phyloP scores from a whole-genome alignment of 2,329 filamentous ascomycete genomes.

The Colletotrichum theobromicola region DNA sequence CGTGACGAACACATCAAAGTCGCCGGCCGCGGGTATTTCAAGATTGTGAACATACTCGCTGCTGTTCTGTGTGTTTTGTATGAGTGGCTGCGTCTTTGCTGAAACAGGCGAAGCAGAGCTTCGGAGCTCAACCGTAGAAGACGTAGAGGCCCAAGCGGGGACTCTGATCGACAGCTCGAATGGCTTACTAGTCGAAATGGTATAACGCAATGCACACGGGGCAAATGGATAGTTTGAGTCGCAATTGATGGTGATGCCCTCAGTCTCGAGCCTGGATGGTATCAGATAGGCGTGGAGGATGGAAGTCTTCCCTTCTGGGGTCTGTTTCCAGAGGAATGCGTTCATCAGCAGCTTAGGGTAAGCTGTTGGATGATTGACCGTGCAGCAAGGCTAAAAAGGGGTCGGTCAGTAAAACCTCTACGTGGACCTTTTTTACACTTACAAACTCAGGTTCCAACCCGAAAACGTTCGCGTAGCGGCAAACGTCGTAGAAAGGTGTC shows the following conservation, averaged over 20 bases:
- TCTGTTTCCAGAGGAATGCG: neutral
- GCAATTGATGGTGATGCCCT: slow-evolving; percentile 36
- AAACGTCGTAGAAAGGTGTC: slow-evolving; percentile 46
- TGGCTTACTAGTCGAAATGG: slow-evolving; percentile 26
- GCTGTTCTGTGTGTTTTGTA: neutral
- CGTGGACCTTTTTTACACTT: neutral
- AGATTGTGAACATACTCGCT: neutral
- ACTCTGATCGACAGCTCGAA: slow-evolving; percentile 29
- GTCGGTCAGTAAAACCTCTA: accelerated
- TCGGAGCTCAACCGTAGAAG: neutral
- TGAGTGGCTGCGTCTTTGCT: neutral
- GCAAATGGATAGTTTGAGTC: slow-evolving; percentile 49
- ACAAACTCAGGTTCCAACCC: slow-evolving; percentile 55
- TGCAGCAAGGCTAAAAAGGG: slow-evolving; percentile 51
- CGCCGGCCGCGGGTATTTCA: neutral
- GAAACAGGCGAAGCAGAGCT: neutral
- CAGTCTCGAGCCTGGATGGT: neutral
- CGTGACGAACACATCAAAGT: slow-evolving; percentile 17
- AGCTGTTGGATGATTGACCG: slow-evolving; percentile 63
- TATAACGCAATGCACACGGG: slow-evolving; percentile 28
- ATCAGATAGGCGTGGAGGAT: neutral
- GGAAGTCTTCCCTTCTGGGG: neutral
- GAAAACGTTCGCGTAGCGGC: slow-evolving; percentile 25
- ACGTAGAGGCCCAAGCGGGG: slow-evolving; percentile 22
- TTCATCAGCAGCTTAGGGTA: slow-evolving; percentile 58